phyloP scores from a whole-genome alignment of 2,329 filamentous ascomycete genomes.

The Fusarium musae region DNA sequence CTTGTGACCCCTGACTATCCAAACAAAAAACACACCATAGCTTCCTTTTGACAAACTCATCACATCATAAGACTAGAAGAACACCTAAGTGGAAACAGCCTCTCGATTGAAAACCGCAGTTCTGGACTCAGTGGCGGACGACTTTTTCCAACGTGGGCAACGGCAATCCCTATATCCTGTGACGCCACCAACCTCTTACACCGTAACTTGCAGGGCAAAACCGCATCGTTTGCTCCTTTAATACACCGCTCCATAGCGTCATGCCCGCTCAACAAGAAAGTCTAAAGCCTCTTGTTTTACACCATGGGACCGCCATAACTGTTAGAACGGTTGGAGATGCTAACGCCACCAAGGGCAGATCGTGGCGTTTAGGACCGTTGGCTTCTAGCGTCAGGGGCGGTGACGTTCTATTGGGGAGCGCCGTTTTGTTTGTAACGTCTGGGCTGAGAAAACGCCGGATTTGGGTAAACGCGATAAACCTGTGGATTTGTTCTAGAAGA shows the following conservation, averaged over 20 bases:
- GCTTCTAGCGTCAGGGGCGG: constrained; percentile 28
- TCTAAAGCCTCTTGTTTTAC: constrained; percentile 3
- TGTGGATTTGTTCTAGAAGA: constrained; percentile 21
- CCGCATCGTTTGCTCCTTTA: neutral
- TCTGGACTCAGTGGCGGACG: constrained; percentile 16
- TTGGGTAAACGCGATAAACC: constrained; percentile 13
- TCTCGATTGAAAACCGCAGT: neutral
- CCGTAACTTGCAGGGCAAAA: constrained; percentile 4
- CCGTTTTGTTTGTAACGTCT: constrained; percentile 25
- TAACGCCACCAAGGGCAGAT: constrained; percentile 31
- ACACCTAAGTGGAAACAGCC: constrained; percentile 13
- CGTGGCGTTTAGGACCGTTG: constrained; percentile 27
- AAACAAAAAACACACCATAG: neutral
- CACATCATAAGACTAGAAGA: constrained; percentile 12
- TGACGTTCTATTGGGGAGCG: constrained; percentile 5
- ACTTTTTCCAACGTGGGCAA: constrained; percentile 1
- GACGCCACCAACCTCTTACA: constrained; percentile 9
- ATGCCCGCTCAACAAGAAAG: neutral
- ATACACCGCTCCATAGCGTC: constrained; percentile 5
- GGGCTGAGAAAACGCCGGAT: constrained; percentile 22
- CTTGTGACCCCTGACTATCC: neutral
- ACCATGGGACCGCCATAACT: neutral
- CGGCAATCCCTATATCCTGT: neutral
- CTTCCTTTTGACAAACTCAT: neutral
- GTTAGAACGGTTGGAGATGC: constrained; percentile 11